These are phyloP conservation scores for Fusarium citri DNA, from an alignment of 2,329 filamentous ascomycete genomes.

Conservation along the genomic window DNA sequence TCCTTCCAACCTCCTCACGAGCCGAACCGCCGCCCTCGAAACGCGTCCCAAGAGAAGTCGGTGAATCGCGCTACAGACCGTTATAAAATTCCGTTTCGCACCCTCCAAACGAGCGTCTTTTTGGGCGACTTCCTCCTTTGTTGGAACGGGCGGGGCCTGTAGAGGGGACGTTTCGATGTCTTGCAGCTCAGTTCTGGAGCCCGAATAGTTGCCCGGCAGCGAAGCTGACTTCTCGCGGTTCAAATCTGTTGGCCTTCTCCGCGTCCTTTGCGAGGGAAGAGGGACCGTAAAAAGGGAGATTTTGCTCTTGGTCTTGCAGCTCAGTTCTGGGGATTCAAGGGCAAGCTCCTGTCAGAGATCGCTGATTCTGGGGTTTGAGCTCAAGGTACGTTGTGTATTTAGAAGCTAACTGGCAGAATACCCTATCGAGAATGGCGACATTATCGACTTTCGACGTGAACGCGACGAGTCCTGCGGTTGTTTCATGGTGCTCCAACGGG, in stretches of 20 bases:
- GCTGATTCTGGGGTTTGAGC: neutral
- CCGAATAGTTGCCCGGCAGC: slow-evolving; percentile 21
- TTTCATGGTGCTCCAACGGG: slow-evolving; percentile 3
- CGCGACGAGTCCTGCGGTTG: slow-evolving; percentile 7
- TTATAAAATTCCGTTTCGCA: slow-evolving; percentile 25
- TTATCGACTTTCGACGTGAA: slow-evolving; percentile 3
- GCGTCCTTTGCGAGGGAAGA: neutral
- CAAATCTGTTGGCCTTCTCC: neutral
- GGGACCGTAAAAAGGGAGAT: slow-evolving; percentile 1
- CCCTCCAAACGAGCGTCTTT: slow-evolving; percentile 13
- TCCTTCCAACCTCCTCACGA: neutral
- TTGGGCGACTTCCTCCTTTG: neutral
- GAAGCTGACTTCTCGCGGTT: slow-evolving; percentile 11
- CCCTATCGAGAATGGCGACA: neutral
- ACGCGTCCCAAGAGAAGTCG: slow-evolving; percentile 2
- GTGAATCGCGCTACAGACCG: slow-evolving; percentile 21
- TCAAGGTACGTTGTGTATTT: slow-evolving; percentile 7
- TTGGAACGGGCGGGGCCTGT: slow-evolving; percentile 26
- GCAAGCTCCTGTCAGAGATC: neutral
- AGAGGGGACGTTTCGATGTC: slow-evolving; percentile 12
- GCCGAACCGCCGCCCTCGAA: neutral
- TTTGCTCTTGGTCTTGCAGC: slow-evolving; percentile 10
- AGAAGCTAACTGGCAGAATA: neutral
- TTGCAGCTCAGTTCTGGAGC: slow-evolving; percentile 24
- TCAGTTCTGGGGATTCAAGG: slow-evolving; percentile 17